A percentile compares a stretch with the other conserved stretches of the same genome.
Conservation (phyloP, 768 basidiomycete species). For the Phaeolepiota aurea region DNA sequence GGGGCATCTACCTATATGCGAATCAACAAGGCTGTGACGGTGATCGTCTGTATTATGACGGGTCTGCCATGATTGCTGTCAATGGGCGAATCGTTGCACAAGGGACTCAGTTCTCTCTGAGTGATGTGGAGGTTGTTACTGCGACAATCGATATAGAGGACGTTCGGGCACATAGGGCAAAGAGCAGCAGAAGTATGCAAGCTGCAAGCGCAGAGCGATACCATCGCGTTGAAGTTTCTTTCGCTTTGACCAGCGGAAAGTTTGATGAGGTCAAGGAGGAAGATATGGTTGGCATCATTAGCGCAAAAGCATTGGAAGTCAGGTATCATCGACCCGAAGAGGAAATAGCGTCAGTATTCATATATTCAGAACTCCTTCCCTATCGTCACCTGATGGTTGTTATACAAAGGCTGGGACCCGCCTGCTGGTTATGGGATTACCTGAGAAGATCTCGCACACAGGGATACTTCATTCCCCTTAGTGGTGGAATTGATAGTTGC, state of each 20-base stretch:
- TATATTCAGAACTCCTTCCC: too few species aligned
- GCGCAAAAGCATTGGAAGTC: slow-evolving; percentile 35
- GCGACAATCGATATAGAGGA: slow-evolving; percentile 98
- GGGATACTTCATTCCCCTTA: slow-evolving; percentile 92
- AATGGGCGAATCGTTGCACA: slow-evolving; percentile 92
- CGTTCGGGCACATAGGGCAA: slow-evolving; percentile 82
- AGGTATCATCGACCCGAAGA: slow-evolving; percentile 86
- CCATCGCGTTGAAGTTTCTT: slow-evolving; percentile 74
- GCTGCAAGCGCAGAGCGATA: slow-evolving; percentile 72
- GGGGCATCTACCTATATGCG: slow-evolving; percentile 95
- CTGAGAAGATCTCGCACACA: slow-evolving; percentile 87
- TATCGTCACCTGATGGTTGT: background rate
- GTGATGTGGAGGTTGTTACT: slow-evolving; percentile 92
- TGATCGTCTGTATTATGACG: slow-evolving; percentile 96
- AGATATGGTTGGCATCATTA: slow-evolving; percentile 30
- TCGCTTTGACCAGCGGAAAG: slow-evolving; percentile 70
- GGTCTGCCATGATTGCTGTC: slow-evolving; percentile 91
- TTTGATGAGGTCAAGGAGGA: slow-evolving; percentile 56
- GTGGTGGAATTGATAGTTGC: slow-evolving; percentile 96
- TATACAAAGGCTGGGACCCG: slow-evolving; percentile 79
- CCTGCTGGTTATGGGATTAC: slow-evolving; percentile 99
- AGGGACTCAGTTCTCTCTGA: slow-evolving; percentile 92
- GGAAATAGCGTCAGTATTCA: slow-evolving; percentile 82
- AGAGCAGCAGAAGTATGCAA: slow-evolving; percentile 84
- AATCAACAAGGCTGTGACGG: slow-evolving; percentile 99